Conservation (phyloP, 73 alveolate genomes). For the Paraurostyla sp. region DNA sequence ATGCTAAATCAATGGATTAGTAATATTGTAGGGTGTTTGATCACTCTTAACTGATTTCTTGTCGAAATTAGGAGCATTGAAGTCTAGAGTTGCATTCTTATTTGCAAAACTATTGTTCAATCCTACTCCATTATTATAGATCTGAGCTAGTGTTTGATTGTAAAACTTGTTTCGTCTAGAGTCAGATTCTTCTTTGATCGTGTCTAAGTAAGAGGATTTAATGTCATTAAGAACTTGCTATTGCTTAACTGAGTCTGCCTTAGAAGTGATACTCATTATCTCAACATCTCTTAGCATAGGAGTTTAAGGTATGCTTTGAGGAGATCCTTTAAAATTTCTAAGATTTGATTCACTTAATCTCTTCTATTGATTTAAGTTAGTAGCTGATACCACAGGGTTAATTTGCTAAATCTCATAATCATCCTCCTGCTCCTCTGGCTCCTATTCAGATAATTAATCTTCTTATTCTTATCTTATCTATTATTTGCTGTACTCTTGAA, state of each 20-base stretch:
- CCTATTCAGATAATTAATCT: no score
- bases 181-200: slow-evolving; percentile 48
- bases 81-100: not conserved
- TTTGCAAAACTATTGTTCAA: not conserved
- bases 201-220: slow-evolving; percentile 13
- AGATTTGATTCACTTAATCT: slow-evolving; percentile 18
- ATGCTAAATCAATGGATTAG: no score
- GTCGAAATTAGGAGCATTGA: slow-evolving; percentile 3
- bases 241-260: slow-evolving; percentile 22
- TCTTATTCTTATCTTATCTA: no score
- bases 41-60: no score
- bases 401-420: not conserved
- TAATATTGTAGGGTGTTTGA: no score
- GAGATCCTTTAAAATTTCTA: not conserved
- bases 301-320: not conserved
- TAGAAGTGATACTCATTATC: slow-evolving; percentile 22
- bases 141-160: not conserved
- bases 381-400: not conserved
- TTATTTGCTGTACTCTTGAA: no score
- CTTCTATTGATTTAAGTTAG: not conserved
- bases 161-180: slow-evolving; percentile 25
- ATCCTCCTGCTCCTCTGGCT: no score
- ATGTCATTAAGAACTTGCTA: not conserved
- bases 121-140: not conserved
- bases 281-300: slow-evolving; percentile 35